Evolutionary conservation across 768 basidiomycete genomes (phyloP).

Genomic region (Fomitopsis serialis): DNA sequence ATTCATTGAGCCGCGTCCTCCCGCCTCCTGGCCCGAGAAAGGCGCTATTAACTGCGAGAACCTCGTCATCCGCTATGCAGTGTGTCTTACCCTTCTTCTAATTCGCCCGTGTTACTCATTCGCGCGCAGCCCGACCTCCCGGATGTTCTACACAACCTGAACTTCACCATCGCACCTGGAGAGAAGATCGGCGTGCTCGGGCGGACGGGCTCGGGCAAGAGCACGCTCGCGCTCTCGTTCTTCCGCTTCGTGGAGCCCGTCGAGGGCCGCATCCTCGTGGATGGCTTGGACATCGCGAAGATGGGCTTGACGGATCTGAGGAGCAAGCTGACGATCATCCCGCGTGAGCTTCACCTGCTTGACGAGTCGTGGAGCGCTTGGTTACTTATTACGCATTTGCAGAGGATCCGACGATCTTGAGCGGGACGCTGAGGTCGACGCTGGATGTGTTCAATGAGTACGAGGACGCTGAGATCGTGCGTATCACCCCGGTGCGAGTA

Average conservation of each 20-base stretch:
- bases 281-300: constrained; percentile 70
- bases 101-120: constrained; percentile 1
- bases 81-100: constrained; percentile 31
- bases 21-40: constrained; percentile 68
- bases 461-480: constrained; percentile 74
- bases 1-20: constrained; percentile 81
- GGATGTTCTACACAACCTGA: constrained; percentile 75
- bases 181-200: constrained; percentile 81
- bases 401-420: constrained; percentile 90
- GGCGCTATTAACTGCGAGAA: constrained; percentile 70
- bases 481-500: too few species aligned
- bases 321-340: constrained; percentile 70
- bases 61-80: constrained; percentile 74
- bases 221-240: constrained; percentile 77
- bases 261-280: constrained; percentile 67
- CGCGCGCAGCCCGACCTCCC: constrained; percentile 76
- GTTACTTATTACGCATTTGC: constrained; percentile 7
- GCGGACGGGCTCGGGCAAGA: constrained; percentile 66
- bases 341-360: constrained; percentile 40
- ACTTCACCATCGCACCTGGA: constrained; percentile 64
- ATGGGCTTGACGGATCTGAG: constrained; percentile 85
- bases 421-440: constrained; percentile 74
- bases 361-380: too few species aligned
- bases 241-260: constrained; percentile 90
- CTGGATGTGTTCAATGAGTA: constrained; percentile 87